Conservation (phyloP, 1,139 yeast genomes). For the Wickerhamomyces sp. region DNA sequence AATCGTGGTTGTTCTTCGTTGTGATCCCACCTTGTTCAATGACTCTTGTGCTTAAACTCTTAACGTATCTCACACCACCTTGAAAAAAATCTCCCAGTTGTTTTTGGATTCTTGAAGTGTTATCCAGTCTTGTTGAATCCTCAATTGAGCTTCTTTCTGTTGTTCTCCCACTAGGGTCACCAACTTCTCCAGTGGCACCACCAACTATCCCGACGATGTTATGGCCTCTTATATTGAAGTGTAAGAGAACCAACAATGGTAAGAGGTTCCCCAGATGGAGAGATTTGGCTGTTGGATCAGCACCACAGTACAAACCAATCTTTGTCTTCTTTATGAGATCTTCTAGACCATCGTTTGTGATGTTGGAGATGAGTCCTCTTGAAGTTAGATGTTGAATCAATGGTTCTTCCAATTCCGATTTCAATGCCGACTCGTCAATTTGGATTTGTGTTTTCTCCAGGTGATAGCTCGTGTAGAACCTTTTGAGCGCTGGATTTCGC, state of each 20-base stretch:
- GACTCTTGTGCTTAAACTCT: constrained; percentile 49
- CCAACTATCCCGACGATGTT: constrained; percentile 80
- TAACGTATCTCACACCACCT: constrained; percentile 59
- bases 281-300: constrained; percentile 91
- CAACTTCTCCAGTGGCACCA: constrained; percentile 97
- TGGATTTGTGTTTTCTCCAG: constrained; percentile 3
- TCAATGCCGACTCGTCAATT: constrained; percentile 16
- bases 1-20: constrained; percentile 60
- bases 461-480: too few relatives aligned
- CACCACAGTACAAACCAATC: constrained; percentile 78
- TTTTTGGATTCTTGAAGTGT: constrained; percentile 50
- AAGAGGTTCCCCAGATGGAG: constrained; percentile 86
- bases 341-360: constrained; percentile 27
- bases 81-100: constrained; percentile 62
- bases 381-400: constrained; percentile 19
- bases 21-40: constrained; percentile 35
- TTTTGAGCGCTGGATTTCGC: too few relatives aligned
- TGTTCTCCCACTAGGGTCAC: constrained; percentile 92
- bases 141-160: constrained; percentile 66
- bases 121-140: constrained; percentile 44
- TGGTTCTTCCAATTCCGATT: constrained; percentile 20
- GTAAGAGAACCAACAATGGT: constrained; percentile 80
- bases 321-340: constrained; percentile 15
- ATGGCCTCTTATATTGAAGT: constrained; percentile 82
- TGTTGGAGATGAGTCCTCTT: constrained; percentile 30